phyloP scores from a whole-genome alignment of 2,329 filamentous ascomycete species.

The Xylaria hypoxylon region DNA sequence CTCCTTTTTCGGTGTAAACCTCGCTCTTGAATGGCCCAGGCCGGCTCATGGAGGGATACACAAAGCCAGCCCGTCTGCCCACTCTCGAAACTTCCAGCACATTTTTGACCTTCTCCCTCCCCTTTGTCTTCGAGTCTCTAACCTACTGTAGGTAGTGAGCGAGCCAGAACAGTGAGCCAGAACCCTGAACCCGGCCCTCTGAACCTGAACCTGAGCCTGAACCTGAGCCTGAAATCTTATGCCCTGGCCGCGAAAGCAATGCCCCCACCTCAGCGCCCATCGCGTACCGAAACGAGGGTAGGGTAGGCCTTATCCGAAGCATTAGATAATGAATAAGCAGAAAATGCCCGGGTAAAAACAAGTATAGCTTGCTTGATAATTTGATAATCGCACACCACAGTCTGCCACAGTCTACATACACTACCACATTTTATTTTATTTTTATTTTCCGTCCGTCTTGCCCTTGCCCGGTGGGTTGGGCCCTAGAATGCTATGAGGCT shows the following conservation, averaged over 20 bases:
- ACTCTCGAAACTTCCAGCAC: constrained; percentile 38
- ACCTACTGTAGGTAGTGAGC: too few relatives aligned
- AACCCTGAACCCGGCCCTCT: constrained; percentile 2
- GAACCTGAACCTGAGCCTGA: constrained; percentile 12
- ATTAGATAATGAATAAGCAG: constrained; percentile 37
- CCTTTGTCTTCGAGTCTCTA: constrained; percentile 11
- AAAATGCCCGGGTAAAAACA: constrained; percentile 25
- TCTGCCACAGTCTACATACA: constrained; percentile 13
- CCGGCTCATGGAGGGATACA: constrained; percentile 46
- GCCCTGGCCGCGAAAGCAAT: constrained; percentile 25
- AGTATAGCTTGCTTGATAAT: constrained; percentile 27
- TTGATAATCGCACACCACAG: constrained; percentile 30
- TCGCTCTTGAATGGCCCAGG: constrained; percentile 38
- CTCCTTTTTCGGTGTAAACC: constrained; percentile 47
- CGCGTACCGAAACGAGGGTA: constrained; percentile 21
- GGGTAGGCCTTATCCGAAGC: constrained; percentile 39
- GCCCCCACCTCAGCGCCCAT: constrained; percentile 35
- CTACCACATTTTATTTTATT: constrained; percentile 20
- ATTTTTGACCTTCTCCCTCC: constrained; percentile 29
- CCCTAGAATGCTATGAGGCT: constrained; percentile 44
- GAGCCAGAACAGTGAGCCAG: constrained; percentile 5
- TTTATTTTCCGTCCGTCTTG: constrained; percentile 20
- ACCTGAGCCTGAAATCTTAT: constrained; percentile 28
- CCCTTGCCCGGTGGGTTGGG: constrained; percentile 41
- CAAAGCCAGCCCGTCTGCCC: constrained; percentile 42